Evolutionary conservation across 2,329 filamentous ascomycete species (phyloP).

Genomic region (Trichoderma brevicompactum): DNA sequence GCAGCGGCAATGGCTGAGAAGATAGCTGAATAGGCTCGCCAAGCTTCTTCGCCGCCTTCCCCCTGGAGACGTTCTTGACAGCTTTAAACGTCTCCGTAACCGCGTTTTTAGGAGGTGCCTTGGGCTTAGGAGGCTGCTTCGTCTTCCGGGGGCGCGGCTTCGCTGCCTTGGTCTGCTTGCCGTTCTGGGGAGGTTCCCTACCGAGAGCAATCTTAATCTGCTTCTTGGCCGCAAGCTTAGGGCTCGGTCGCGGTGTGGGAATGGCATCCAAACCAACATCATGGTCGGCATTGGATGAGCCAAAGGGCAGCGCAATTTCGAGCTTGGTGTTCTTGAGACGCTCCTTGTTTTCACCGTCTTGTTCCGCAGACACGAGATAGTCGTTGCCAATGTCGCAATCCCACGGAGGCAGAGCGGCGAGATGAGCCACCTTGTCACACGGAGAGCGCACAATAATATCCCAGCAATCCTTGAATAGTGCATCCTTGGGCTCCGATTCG

Average conservation of each 20-base stretch:
- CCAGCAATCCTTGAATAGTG: constrained; percentile 90
- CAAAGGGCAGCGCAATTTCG: constrained; percentile 39
- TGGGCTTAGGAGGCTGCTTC: constrained; percentile 44
- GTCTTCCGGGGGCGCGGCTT: constrained; percentile 42
- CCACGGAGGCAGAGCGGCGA: constrained; percentile 67
- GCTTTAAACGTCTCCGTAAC: constrained; percentile 51
- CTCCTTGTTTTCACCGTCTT: constrained; percentile 48
- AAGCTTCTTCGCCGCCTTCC: constrained; percentile 33
- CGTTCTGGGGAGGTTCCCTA: constrained; percentile 30
- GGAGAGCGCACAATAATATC: constrained; percentile 86
- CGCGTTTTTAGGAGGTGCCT: constrained; percentile 45
- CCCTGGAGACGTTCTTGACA: constrained; percentile 44
- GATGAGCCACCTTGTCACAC: constrained; percentile 82
- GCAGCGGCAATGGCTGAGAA: constrained; percentile 29
- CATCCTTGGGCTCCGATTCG: constrained; percentile 78
- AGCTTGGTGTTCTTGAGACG: constrained; percentile 46
- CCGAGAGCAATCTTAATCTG: constrained; percentile 58
- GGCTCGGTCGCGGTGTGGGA: constrained; percentile 62
- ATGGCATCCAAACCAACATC: constrained; percentile 55
- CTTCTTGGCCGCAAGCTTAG: constrained; percentile 53
- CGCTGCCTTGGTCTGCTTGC: constrained; percentile 32
- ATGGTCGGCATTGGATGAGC: constrained; percentile 40
- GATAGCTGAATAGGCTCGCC: constrained; percentile 25
- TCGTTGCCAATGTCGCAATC: constrained; percentile 58
- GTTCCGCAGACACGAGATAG: constrained; percentile 52